Evolutionary conservation across 768 basidiomycete genomes (phyloP).

Genomic region (Tricholoma bakamatsutake): DNA sequence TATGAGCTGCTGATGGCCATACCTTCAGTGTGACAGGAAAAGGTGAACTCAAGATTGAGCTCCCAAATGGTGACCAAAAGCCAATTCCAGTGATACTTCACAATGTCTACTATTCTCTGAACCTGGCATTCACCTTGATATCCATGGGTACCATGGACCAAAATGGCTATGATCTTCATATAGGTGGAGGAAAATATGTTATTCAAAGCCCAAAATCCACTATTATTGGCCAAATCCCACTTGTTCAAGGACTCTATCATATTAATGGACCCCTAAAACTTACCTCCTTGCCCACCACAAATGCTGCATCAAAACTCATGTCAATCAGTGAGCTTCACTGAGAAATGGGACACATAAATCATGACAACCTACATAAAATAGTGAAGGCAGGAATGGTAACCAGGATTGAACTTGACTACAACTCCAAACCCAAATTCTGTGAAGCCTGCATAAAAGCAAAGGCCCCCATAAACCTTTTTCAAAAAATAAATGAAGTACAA

Average conservation of each 20-base stretch:
- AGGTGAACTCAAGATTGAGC: no score
- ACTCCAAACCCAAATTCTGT: slow-evolving; percentile 18
- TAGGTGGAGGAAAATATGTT: not conserved
- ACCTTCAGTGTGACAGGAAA: no score
- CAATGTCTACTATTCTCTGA: no score
- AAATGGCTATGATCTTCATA: slow-evolving; percentile 6
- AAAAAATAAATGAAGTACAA: no score
- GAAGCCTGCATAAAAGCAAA: slow-evolving; percentile 20
- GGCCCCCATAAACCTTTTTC: not conserved
- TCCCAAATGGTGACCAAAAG: no score
- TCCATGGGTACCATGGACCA: no score
- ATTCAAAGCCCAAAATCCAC: not conserved
- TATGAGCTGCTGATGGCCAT: no score
- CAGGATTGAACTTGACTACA: slow-evolving; percentile 23
- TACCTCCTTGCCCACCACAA: slow-evolving; percentile 7
- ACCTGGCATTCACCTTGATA: no score
- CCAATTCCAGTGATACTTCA: no score
- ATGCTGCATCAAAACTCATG: slow-evolving; percentile 9
- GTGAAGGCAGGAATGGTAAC: slow-evolving; percentile 21
- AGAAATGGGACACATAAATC: no score
- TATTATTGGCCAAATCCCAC: slow-evolving; percentile 17
- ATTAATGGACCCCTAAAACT: slow-evolving; percentile 5
- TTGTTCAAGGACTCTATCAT: slow-evolving; percentile 21
- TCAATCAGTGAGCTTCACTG: slow-evolving; percentile 27
- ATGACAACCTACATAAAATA: slow-evolving; percentile 19